These are phyloP conservation scores for Thalia dealbata DNA, from an alignment of 176 grass and related monocot species.

Conservation along the genomic window DNA sequence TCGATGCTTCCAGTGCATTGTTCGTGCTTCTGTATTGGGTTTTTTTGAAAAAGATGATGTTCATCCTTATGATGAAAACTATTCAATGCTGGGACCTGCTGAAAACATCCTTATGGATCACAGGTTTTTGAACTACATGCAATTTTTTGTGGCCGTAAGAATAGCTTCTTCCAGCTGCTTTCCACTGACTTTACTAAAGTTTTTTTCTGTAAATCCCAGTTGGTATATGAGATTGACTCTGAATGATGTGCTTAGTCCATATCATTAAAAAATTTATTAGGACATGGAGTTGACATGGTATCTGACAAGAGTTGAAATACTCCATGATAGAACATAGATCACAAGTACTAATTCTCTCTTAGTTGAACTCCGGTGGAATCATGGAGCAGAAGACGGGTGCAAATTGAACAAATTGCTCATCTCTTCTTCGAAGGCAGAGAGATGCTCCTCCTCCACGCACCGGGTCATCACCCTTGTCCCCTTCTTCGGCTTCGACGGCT, in stretches of 20 bases:
- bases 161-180: background rate
- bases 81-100: constrained; percentile 29
- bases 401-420: constrained; percentile 49
- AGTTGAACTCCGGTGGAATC: no score
- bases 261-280: no score
- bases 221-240: constrained; percentile 80
- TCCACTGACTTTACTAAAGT: background rate
- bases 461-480: constrained; percentile 55
- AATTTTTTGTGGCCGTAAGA: constrained; percentile 3
- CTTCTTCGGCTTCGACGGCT: constrained; percentile 42
- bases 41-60: constrained; percentile 30
- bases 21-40: constrained; percentile 48
- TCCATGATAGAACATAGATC: no score
- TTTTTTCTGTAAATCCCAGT: constrained; percentile 30
- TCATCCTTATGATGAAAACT: constrained; percentile 29
- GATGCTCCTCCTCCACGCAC: constrained; percentile 50
- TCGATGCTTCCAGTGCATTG: constrained; percentile 57
- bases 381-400: no score
- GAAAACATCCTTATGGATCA: constrained; percentile 61
- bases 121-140: constrained; percentile 44
- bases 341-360: no score
- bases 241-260: no score
- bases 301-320: no score
- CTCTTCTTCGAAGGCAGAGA: constrained; percentile 34
- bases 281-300: no score